Percentiles rank a stretch among this genome's conserved stretches.
These are phyloP conservation scores for Miamiensis avidus DNA, from an alignment of 169 alveolate genomes.

Conservation along the genomic window DNA sequence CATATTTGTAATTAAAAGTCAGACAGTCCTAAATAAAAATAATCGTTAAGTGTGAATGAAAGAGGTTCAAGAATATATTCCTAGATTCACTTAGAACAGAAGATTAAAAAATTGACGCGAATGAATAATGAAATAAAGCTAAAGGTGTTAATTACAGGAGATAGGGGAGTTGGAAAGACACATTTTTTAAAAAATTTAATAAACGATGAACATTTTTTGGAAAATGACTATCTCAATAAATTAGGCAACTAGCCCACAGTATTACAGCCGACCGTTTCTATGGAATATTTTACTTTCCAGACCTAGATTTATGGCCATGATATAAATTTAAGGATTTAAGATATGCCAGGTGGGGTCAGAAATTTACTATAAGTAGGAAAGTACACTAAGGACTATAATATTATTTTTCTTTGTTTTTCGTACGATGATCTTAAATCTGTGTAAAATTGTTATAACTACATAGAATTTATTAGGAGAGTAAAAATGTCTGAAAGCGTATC, in stretches of 20 bases:
- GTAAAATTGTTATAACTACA: background rate
- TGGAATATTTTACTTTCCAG: no score
- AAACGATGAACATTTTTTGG: background rate
- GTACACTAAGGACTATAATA: background rate
- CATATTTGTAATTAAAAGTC: no score
- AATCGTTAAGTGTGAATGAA: no score
- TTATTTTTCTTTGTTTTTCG: background rate
- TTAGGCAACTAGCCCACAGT: no score
- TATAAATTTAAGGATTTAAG: background rate
- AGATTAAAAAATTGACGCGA: no score
- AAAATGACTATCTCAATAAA: background rate
- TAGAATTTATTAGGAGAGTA: background rate
- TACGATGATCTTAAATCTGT: background rate
- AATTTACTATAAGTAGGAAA: background rate
- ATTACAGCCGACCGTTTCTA: no score
- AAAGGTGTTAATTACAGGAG: background rate
- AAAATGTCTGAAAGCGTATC: no score
- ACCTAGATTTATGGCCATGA: no score
- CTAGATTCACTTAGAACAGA: no score
- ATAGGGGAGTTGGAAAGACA: background rate
- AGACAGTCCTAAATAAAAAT: no score
- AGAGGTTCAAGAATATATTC: no score
- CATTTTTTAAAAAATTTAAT: background rate
- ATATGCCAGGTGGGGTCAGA: background rate
- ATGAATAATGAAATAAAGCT: no score